Conservation (phyloP, 2,329 filamentous ascomycete genomes). For the Aspergillus sp. region DNA sequence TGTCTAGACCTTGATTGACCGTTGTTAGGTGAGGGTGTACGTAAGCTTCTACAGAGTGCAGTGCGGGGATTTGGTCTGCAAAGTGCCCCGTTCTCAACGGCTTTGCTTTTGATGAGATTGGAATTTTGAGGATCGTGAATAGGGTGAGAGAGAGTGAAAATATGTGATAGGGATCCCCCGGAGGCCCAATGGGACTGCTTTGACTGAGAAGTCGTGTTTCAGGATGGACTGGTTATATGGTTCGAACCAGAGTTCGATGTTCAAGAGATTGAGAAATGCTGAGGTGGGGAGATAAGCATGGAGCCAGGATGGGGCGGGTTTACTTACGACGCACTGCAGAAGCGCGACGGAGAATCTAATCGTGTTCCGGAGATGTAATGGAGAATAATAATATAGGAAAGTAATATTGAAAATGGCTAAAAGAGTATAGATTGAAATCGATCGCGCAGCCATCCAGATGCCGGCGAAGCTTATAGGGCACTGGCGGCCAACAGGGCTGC, state of each 20-base stretch:
- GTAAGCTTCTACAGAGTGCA: not conserved
- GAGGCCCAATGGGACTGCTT: not conserved
- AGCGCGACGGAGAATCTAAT: not conserved
- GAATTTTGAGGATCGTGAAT: not conserved
- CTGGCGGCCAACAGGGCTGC: not conserved
- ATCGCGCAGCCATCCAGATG: not conserved
- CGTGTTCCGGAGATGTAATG: not conserved
- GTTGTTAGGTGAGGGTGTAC: not conserved
- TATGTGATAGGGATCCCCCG: not conserved
- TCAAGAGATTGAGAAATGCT: not conserved
- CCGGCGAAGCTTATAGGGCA: conserved; percentile 7
- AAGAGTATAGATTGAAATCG: not conserved
- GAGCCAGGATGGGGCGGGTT: not conserved
- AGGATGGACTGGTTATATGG: not conserved
- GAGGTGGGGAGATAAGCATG: not conserved
- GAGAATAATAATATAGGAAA: not conserved
- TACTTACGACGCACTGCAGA: not conserved
- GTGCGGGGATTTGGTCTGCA: not conserved
- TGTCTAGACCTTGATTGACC: conserved; percentile 3
- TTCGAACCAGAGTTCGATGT: not conserved
- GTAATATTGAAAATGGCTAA: not conserved
- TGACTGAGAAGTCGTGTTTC: conserved; percentile 1
- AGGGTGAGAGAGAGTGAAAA: not conserved
- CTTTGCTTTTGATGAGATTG: not conserved
- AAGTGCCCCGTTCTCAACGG: not conserved